A percentile compares a stretch with the other conserved stretches of the same genome.
phyloP scores from a whole-genome alignment of 495 filamentous ascomycete species.

The Podospora pseudoanserina region DNA sequence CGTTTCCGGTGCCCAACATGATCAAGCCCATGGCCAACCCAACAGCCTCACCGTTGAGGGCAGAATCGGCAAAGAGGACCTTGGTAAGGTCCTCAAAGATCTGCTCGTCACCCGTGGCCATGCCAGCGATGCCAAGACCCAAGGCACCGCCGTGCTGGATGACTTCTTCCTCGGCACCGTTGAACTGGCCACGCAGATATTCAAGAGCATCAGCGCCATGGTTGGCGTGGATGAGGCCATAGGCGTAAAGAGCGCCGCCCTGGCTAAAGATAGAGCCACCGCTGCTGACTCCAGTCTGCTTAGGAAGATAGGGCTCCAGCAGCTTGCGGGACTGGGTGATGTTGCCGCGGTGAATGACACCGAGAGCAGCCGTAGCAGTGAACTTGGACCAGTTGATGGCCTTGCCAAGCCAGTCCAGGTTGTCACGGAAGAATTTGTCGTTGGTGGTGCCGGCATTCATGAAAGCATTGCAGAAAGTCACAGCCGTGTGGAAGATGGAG shows the following conservation, averaged over 20 bases:
- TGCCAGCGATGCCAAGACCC: constrained; percentile 92
- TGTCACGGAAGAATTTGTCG: constrained; percentile 96
- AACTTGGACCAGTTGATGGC: constrained; percentile 99
- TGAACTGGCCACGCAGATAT: constrained; percentile 83
- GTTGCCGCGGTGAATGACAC: constrained; percentile 95
- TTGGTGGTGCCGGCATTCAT: constrained; percentile 99
- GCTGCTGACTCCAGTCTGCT: constrained; percentile 59
- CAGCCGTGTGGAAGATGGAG: constrained; percentile 96
- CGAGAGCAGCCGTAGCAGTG: constrained; percentile 92
- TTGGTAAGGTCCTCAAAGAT: constrained; percentile 89
- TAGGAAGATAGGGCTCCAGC: constrained; percentile 89
- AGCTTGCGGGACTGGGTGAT: constrained; percentile 88
- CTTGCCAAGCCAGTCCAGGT: constrained; percentile 96
- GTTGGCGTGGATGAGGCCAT: constrained; percentile 96
- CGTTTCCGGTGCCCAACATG: constrained; percentile 93
- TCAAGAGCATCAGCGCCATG: constrained; percentile 91
- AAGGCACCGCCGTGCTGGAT: constrained; percentile 96
- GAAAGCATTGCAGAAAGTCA: constrained; percentile 96
- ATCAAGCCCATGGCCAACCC: constrained; percentile 94
- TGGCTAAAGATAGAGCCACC: constrained; percentile 92
- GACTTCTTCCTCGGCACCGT: constrained; percentile 82
- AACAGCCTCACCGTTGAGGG: constrained; percentile 94
- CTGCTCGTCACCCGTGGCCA: constrained; percentile 86
- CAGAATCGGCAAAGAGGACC: constrained; percentile 87
- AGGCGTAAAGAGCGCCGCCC: constrained; percentile 90